Percentiles rank a stretch among this genome's conserved stretches.
Conservation (phyloP, 2,329 filamentous ascomycete genomes). For the Aspergillus novoparasiticus region DNA sequence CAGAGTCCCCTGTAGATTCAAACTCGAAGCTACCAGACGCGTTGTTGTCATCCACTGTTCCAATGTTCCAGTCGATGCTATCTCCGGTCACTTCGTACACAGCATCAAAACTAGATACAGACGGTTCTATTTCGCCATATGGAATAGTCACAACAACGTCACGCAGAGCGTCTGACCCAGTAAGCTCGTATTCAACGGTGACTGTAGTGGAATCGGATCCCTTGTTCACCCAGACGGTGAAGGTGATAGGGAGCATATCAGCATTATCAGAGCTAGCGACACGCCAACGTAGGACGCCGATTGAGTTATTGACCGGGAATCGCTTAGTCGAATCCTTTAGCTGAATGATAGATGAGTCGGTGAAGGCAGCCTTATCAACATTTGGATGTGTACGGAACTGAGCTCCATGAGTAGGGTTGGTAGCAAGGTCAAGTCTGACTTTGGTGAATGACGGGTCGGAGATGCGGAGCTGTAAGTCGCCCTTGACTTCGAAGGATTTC, state of each 20-base stretch:
- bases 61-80: conserved; percentile 90
- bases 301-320: conserved; percentile 92
- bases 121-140: conserved; percentile 80
- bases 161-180: conserved; percentile 73
- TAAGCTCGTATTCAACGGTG: conserved; percentile 94
- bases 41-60: conserved; percentile 80
- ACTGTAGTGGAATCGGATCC: conserved; percentile 80
- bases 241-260: conserved; percentile 84
- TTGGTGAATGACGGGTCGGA: conserved; percentile 87
- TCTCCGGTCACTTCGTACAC: conserved; percentile 93
- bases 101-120: conserved; percentile 89
- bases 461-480: conserved; percentile 89
- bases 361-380: conserved; percentile 88
- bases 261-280: conserved; percentile 75
- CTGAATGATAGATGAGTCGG: conserved; percentile 79
- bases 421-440: conserved; percentile 79
- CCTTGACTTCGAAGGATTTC: conserved; percentile 84
- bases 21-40: conserved; percentile 90
- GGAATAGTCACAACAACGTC: conserved; percentile 89
- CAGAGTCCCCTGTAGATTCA: conserved; percentile 79
- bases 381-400: conserved; percentile 97
- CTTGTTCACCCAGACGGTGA: conserved; percentile 97
- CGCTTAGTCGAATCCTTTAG: conserved; percentile 84
- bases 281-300: conserved; percentile 92
- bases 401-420: conserved; percentile 76